Percentiles rank a stretch among this genome's conserved stretches.
phyloP scores from a whole-genome alignment of 176 grass and related monocot genomes.

The Stipa capillata region DNA sequence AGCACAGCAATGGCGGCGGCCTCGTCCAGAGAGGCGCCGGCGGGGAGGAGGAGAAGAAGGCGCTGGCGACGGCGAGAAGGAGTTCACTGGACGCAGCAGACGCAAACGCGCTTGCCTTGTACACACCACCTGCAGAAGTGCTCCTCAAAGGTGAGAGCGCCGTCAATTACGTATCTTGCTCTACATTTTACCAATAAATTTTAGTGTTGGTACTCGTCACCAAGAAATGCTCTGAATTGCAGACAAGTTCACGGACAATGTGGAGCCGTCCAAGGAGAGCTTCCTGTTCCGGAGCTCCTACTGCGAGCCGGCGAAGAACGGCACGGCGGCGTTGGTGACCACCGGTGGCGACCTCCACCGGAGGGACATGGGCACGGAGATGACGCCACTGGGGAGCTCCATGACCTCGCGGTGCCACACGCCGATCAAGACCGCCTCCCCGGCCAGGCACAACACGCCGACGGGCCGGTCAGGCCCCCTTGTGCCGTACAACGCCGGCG shows the following conservation, averaged over 20 bases:
- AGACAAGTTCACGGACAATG: constrained; percentile 94
- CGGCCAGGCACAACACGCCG: constrained; percentile 84
- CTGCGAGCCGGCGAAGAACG: constrained; percentile 17
- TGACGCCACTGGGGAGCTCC: constrained; percentile 64
- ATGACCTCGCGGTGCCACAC: constrained; percentile 49
- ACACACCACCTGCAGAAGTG: constrained; percentile 46
- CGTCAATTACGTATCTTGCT: background rate
- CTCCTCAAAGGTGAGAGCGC: constrained; percentile 84
- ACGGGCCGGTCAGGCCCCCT: constrained; percentile 64
- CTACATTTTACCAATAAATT: background rate
- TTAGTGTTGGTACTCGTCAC: background rate
- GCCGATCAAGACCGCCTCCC: constrained; percentile 71
- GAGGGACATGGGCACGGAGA: constrained; percentile 65
- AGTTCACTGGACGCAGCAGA: constrained; percentile 35
- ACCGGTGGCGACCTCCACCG: background rate
- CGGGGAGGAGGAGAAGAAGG: constrained; percentile 18
- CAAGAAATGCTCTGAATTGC: background rate
- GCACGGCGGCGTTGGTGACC: background rate
- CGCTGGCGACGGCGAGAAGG: constrained; percentile 8
- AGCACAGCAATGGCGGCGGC: constrained; percentile 7
- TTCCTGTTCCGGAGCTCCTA: constrained; percentile 64
- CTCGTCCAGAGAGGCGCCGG: constrained; percentile 18
- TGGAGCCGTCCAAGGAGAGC: constrained; percentile 60
- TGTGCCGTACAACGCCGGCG: constrained; percentile 46
- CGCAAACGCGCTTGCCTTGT: constrained; percentile 30